Evolutionary conservation across 176 grass and related monocot genomes (phyloP).

Genomic region (Olyra latifolia): DNA sequence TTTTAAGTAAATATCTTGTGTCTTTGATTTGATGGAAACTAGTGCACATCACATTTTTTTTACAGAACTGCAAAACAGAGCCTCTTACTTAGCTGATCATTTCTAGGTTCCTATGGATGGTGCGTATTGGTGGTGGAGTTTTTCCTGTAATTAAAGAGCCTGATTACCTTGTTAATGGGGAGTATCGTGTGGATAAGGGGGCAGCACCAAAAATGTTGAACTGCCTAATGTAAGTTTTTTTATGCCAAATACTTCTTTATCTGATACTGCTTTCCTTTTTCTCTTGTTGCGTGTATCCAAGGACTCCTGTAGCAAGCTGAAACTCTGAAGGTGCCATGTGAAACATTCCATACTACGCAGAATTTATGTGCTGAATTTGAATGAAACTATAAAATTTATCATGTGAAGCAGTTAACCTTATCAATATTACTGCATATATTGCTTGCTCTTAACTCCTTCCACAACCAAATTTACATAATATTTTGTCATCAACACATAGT

Average conservation of each 20-base stretch:
- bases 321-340: neutral
- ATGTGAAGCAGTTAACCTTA: neutral
- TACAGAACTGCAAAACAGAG: neutral
- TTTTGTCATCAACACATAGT: neutral
- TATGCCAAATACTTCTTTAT: neutral
- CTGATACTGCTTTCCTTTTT: neutral
- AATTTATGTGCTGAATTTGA: neutral
- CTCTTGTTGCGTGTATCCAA: neutral
- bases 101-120: conserved; percentile 97
- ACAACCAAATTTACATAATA: neutral
- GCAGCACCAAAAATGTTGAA: conserved; percentile 99
- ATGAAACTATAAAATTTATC: neutral
- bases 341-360: neutral
- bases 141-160: conserved; percentile 99
- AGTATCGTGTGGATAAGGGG: conserved; percentile 97
- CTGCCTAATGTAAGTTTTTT: conserved; percentile 89
- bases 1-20: neutral
- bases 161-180: conserved; percentile 98
- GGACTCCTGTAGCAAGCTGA: neutral
- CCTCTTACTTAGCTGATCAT: conserved; percentile 26
- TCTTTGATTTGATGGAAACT: neutral
- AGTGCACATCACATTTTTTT: neutral
- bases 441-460: neutral
- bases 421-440: conserved; percentile 1
- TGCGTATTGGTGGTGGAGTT: conserved; percentile 97